Evolutionary conservation across 2,329 filamentous ascomycete species (phyloP).

Genomic region (Truncatella angustata): DNA sequence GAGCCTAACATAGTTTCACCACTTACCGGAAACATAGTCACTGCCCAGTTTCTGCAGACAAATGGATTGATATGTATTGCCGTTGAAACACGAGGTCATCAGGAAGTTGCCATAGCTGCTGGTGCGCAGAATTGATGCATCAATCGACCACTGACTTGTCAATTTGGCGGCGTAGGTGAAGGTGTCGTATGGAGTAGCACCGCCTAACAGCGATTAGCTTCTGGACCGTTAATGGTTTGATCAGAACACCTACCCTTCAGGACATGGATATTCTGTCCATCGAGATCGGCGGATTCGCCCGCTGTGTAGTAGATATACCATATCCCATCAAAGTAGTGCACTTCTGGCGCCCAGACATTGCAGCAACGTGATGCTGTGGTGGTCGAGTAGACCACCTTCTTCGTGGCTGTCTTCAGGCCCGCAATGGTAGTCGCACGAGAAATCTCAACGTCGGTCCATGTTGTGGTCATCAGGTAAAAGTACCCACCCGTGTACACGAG

Average conservation of each 20-base stretch:
- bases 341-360: constrained; percentile 58
- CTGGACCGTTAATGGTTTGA: not conserved
- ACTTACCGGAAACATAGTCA: constrained; percentile 38
- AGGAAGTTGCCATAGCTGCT: constrained; percentile 47
- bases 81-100: constrained; percentile 51
- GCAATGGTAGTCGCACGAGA: constrained; percentile 51
- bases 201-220: constrained; percentile 33
- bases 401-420: constrained; percentile 52
- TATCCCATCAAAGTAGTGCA: constrained; percentile 45
- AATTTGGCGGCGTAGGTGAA: constrained; percentile 49
- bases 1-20: too few species aligned
- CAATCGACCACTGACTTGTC: constrained; percentile 49
- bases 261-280: constrained; percentile 50
- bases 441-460: constrained; percentile 55
- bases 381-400: constrained; percentile 50
- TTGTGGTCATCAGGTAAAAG: constrained; percentile 56
- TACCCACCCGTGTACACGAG: constrained; percentile 47
- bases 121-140: constrained; percentile 51
- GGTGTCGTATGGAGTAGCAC: constrained; percentile 47
- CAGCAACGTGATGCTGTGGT: constrained; percentile 44
- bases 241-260: constrained; percentile 39
- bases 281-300: constrained; percentile 38
- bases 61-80: constrained; percentile 33
- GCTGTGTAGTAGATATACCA: constrained; percentile 56
- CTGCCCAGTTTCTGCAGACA: constrained; percentile 38